Percentiles rank a stretch among this genome's conserved stretches.
phyloP scores from a whole-genome alignment of 1,284 basidiomycete genomes.

The Trichosporon coremiiforme region DNA sequence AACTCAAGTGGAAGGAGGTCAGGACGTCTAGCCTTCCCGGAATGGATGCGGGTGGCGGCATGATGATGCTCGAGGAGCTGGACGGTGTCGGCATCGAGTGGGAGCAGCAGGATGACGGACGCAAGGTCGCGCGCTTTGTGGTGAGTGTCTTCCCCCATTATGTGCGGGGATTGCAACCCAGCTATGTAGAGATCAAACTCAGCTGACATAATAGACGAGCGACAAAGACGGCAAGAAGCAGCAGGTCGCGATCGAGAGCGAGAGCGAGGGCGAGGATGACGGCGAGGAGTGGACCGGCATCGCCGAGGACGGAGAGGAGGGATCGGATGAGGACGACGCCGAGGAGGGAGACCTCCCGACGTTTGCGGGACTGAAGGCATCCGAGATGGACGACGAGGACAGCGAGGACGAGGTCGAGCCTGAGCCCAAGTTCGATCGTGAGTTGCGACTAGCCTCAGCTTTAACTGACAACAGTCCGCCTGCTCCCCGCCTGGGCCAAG shows the following conservation, averaged over 20 bases:
- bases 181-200: too few relatives aligned
- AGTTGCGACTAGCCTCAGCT: not conserved
- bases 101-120: constrained; percentile 64
- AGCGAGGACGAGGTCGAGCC: constrained; percentile 32
- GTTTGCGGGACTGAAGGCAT: constrained; percentile 38
- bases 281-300: constrained; percentile 18
- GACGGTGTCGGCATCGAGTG: constrained; percentile 83
- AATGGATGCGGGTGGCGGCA: constrained; percentile 70
- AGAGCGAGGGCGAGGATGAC: constrained; percentile 31
- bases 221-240: constrained; percentile 27
- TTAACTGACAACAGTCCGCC: constrained; percentile 51
- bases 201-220: constrained; percentile 11
- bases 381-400: constrained; percentile 42
- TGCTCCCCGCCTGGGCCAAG: constrained; percentile 71
- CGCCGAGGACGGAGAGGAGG: constrained; percentile 19
- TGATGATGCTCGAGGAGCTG: constrained; percentile 86
- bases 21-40: constrained; percentile 45
- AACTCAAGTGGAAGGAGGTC: constrained; percentile 47
- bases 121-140: constrained; percentile 68
- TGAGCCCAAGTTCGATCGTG: constrained; percentile 45
- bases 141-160: constrained; percentile 36
- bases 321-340: constrained; percentile 20
- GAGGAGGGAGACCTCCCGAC: constrained; percentile 28
- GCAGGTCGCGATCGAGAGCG: constrained; percentile 33
- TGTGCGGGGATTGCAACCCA: too few relatives aligned